Evolutionary conservation across 2,329 filamentous ascomycete species (phyloP), one percentile per base, ranked within the genome.

Genomic region (Cladosporium austrohemisphaericum): DNA sequence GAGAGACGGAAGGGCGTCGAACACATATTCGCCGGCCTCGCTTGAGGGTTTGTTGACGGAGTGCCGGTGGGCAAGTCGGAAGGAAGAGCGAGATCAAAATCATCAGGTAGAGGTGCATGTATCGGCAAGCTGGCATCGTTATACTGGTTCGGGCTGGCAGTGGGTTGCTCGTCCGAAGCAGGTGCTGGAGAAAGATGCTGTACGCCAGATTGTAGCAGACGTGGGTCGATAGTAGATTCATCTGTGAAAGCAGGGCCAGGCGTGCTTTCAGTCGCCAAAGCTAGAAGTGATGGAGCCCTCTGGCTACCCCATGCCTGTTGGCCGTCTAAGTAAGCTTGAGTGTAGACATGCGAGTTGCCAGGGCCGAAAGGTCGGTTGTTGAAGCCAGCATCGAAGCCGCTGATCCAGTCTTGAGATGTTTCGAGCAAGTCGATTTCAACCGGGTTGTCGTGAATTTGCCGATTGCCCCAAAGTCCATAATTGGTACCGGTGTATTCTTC

Each of bases 311-410:
- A 46, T 46, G n/a, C 43, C 20, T 19, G 14, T 35, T 46, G 43
- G 11, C 43, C 43, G 7, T 46, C 22, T 2, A 35, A 4, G 10
- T 46, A 46, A 16, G 31, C 43, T 20, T 46, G 22, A 5, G 9
- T 18, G 19, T 46, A 36, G 9, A 20, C 23, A 7, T n/a, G 9
- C n/a, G 43, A n/a, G 8, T 29, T 46, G 0, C 23, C 16, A 3
- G 14, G 18, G 16, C 11, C 43, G 5, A 46, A 46, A n/a, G 43
- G 31, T 11, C 32, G 14, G 6, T 26, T 19, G 10, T 23, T 10
- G 19, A 36, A 46, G 14, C 32, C 43, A 20, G 43, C 32, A 14
- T 46, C 43, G 11, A 36, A 46, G 23, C 43, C 32, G 19, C 2
- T 20, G 22, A 46, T 46, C 43, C 31, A 46, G 7, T 46, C 43